A percentile compares a stretch with the other conserved stretches of the same genome.
Conservation (phyloP, 306 rosid species). For the Lathyrus aphaca region DNA sequence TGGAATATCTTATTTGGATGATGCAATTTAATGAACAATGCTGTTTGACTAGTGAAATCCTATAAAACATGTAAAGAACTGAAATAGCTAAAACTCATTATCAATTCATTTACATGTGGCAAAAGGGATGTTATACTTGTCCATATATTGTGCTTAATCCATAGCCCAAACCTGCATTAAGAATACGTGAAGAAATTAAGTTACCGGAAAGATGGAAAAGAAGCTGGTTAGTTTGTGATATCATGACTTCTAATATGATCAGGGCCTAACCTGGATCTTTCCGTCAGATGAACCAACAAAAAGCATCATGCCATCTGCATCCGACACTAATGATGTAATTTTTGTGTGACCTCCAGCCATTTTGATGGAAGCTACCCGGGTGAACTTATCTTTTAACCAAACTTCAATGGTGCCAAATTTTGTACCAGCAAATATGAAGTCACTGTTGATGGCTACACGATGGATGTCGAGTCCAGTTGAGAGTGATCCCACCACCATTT, state of each 20-base stretch:
- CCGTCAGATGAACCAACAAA: slow-evolving; percentile 83
- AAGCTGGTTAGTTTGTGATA: slow-evolving; percentile 3
- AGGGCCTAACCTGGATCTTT: slow-evolving; percentile 72
- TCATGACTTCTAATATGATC: slow-evolving; percentile 3
- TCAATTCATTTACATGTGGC: slow-evolving; percentile 38
- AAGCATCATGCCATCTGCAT: slow-evolving; percentile 62
- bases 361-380: slow-evolving; percentile 69
- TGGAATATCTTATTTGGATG: slow-evolving; percentile 24
- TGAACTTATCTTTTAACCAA: slow-evolving; percentile 68
- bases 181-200: background rate
- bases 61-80: slow-evolving; percentile 27
- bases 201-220: slow-evolving; percentile 13
- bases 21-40: slow-evolving; percentile 29
- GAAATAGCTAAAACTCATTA: slow-evolving; percentile 22
- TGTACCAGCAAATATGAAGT: slow-evolving; percentile 74
- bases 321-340: slow-evolving; percentile 69
- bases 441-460: slow-evolving; percentile 66
- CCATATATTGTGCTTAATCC: slow-evolving; percentile 45
- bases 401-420: slow-evolving; percentile 79
- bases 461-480: slow-evolving; percentile 73
- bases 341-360: slow-evolving; percentile 68
- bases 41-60: slow-evolving; percentile 34
- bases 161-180: slow-evolving; percentile 77
- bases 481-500: slow-evolving; percentile 68
- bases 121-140: slow-evolving; percentile 29